Evolutionary conservation across 306 rosid genomes (phyloP).

Genomic region (Lathyrus aphaca): DNA sequence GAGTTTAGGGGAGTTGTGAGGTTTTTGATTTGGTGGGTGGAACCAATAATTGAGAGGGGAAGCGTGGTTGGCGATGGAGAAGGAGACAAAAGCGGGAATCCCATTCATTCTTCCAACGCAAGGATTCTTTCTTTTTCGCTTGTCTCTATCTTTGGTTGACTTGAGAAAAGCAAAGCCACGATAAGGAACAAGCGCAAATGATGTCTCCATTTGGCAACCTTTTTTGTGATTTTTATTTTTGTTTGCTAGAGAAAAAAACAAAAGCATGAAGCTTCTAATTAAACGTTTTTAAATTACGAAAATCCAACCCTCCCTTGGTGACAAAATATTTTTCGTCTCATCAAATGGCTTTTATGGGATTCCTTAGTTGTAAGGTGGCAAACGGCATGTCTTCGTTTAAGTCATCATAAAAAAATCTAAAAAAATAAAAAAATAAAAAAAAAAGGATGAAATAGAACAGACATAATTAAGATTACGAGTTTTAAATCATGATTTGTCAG

Average conservation of each 20-base stretch:
- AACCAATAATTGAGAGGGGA: slow-evolving; percentile 46
- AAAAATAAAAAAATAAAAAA: no score
- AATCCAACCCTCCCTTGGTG: no score
- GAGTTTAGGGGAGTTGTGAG: background rate
- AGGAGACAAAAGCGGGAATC: slow-evolving; percentile 30
- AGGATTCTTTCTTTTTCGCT: background rate
- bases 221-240: background rate
- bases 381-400: no score
- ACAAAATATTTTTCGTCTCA: no score
- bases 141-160: background rate
- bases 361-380: no score
- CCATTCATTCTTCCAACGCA: slow-evolving; percentile 2
- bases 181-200: background rate
- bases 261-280: no score
- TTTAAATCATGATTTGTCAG: no score
- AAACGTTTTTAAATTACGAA: no score
- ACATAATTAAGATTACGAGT: no score
- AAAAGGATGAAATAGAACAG: no score
- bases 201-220: background rate
- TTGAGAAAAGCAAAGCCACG: background rate
- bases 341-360: no score
- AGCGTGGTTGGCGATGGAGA: slow-evolving; percentile 37
- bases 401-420: no score
- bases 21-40: slow-evolving; percentile 31
- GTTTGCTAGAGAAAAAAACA: background rate